A percentile compares a stretch with the other conserved stretches of the same genome.
phyloP scores from a whole-genome alignment of 2,329 filamentous ascomycete species.

The Venturia oleaginea region DNA sequence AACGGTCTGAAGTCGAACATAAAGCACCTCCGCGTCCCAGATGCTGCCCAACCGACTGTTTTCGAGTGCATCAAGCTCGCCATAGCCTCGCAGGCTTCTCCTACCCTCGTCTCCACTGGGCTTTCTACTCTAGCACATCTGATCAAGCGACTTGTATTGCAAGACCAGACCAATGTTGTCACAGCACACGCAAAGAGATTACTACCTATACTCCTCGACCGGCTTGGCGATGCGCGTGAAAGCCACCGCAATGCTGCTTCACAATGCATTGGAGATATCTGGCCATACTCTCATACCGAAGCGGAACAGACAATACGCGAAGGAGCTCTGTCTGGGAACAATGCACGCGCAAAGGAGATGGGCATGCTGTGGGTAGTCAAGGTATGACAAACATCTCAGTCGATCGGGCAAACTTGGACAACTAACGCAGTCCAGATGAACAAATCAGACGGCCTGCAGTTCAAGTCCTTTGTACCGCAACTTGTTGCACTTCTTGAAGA shows the following conservation, averaged over 20 bases:
- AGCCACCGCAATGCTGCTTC: slow-evolving; percentile 67
- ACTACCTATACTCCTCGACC: slow-evolving; percentile 68
- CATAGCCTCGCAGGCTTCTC: slow-evolving; percentile 65
- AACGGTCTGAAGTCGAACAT: slow-evolving; percentile 75
- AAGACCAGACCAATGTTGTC: slow-evolving; percentile 65
- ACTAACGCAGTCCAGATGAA: slow-evolving; percentile 54
- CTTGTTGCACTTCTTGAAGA: slow-evolving; percentile 86
- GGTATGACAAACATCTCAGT: slow-evolving; percentile 36
- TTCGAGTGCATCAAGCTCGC: slow-evolving; percentile 76
- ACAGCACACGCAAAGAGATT: slow-evolving; percentile 62
- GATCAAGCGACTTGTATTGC: slow-evolving; percentile 74
- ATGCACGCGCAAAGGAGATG: slow-evolving; percentile 73
- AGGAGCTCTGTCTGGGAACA: slow-evolving; percentile 68
- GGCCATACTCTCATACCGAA: slow-evolving; percentile 57
- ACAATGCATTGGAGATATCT: slow-evolving; percentile 70
- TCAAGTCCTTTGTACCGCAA: slow-evolving; percentile 71
- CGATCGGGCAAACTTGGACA: slow-evolving; percentile 9
- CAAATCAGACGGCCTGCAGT: slow-evolving; percentile 66
- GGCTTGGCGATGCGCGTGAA: slow-evolving; percentile 81
- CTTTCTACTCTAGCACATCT: slow-evolving; percentile 85
- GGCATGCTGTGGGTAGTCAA: slow-evolving; percentile 78
- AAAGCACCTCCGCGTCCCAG: slow-evolving; percentile 86
- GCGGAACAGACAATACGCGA: slow-evolving; percentile 76
- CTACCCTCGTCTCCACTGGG: slow-evolving; percentile 64
- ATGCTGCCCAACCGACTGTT: slow-evolving; percentile 58